These are phyloP conservation scores for Canavalia gladiata DNA, from an alignment of 306 rosid species.

Conservation along the genomic window DNA sequence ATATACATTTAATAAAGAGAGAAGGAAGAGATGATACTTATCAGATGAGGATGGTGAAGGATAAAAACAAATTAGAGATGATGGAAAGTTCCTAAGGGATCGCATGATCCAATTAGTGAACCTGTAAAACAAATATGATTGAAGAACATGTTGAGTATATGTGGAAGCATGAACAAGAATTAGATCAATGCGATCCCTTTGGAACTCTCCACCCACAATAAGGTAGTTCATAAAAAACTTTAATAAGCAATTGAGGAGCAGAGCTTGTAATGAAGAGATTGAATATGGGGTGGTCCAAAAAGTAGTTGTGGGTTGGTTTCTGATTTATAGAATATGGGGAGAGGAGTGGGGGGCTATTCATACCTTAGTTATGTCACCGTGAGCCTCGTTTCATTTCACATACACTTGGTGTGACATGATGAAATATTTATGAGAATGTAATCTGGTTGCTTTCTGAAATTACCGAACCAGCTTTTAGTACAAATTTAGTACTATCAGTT, in stretches of 20 bases:
- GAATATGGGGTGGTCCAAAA: slow-evolving; percentile 37
- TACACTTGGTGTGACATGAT: slow-evolving; percentile 53
- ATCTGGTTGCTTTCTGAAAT: slow-evolving; percentile 27
- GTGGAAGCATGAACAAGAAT: slow-evolving; percentile 20
- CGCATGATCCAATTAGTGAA: slow-evolving; percentile 70
- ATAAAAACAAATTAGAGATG: slow-evolving; percentile 44
- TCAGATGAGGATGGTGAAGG: background rate
- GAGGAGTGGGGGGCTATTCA: slow-evolving; percentile 28
- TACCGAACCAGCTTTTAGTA: slow-evolving; percentile 43
- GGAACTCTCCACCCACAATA: slow-evolving; percentile 82
- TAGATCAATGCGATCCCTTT: slow-evolving; percentile 97
- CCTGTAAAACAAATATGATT: background rate
- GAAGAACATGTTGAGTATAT: background rate
- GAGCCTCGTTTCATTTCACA: slow-evolving; percentile 46
- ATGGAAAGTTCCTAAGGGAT: slow-evolving; percentile 83
- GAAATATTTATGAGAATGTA: slow-evolving; percentile 40
- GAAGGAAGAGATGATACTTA: slow-evolving; percentile 23
- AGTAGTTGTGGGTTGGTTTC: slow-evolving; percentile 48
- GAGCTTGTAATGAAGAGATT: background rate
- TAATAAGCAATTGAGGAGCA: background rate
- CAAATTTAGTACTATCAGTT: background rate
- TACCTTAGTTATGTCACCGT: slow-evolving; percentile 36
- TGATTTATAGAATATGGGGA: slow-evolving; percentile 45
- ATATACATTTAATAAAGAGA: background rate
- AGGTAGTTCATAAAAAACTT: slow-evolving; percentile 1